These are phyloP conservation scores for Tubosaeta sp. DNA, from an alignment of 768 basidiomycete genomes.

Conservation along the genomic window DNA sequence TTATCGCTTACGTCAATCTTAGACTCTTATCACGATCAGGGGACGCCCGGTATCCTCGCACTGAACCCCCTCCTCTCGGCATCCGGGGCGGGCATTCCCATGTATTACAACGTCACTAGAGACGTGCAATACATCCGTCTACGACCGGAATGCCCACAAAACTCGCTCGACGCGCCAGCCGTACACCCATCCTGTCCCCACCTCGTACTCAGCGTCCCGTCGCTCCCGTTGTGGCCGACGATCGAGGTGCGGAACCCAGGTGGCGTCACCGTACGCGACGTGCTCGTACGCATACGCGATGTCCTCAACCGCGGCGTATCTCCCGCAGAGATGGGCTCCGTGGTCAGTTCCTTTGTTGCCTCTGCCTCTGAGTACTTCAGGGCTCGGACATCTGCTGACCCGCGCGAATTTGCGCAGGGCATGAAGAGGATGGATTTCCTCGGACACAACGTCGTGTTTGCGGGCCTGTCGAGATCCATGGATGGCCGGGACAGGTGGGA, in stretches of 20 bases:
- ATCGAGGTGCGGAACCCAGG: conserved; percentile 27
- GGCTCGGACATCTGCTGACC: conserved; percentile 26
- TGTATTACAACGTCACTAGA: conserved; percentile 24
- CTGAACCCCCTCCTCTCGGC: conserved; percentile 26
- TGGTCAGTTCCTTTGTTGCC: conserved; percentile 20
- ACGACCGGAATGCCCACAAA: conserved; percentile 11
- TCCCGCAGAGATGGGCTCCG: conserved; percentile 19
- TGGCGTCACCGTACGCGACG: conserved; percentile 28
- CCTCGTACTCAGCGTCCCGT: conserved; percentile 19
- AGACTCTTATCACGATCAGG: conserved; percentile 14
- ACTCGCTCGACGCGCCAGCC: conserved; percentile 18
- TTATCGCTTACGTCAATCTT: neutral
- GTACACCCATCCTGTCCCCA: conserved; percentile 15
- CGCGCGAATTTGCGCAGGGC: conserved; percentile 36
- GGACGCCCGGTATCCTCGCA: conserved; percentile 15
- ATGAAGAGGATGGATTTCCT: conserved; percentile 39
- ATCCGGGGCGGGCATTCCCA: conserved; percentile 12
- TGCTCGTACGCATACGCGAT: conserved; percentile 26
- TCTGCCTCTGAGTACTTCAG: conserved; percentile 28
- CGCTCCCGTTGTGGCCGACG: conserved; percentile 25
- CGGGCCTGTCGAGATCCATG: conserved; percentile 26
- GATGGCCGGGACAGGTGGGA: conserved; percentile 29
- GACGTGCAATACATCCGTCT: conserved; percentile 25
- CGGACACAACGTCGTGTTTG: conserved; percentile 28
- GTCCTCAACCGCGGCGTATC: conserved; percentile 25